These are phyloP conservation scores for Friedmanniomyces simplex DNA, from an alignment of 495 filamentous ascomycete species.

Conservation along the genomic window DNA sequence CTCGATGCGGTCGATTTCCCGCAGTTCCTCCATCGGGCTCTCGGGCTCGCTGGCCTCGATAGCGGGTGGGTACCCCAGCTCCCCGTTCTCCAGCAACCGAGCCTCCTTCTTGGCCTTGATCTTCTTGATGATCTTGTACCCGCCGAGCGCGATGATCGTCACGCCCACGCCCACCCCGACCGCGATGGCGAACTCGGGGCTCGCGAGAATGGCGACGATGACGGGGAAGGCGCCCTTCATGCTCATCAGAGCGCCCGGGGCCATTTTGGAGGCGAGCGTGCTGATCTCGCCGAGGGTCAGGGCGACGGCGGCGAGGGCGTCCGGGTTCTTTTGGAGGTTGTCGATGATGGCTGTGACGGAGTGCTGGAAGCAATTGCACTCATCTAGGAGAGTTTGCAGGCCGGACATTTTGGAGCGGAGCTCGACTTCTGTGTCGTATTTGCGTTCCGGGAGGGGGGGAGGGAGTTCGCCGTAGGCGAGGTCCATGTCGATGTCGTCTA, in stretches of 20 bases:
- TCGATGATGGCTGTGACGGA: constrained; percentile 72
- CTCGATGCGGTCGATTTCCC: constrained; percentile 56
- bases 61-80: neutral
- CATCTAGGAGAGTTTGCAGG: constrained; percentile 64
- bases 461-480: constrained; percentile 72
- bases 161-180: constrained; percentile 80
- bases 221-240: constrained; percentile 72
- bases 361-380: constrained; percentile 79
- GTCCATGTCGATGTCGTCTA: constrained; percentile 69
- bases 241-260: constrained; percentile 60
- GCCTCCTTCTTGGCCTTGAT: constrained; percentile 46
- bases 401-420: constrained; percentile 54
- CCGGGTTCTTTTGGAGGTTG: constrained; percentile 81
- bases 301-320: constrained; percentile 89
- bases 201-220: constrained; percentile 75
- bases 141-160: constrained; percentile 87
- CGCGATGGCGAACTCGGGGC: constrained; percentile 87
- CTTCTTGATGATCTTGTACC: constrained; percentile 92
- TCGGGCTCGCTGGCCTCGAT: constrained; percentile 38
- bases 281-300: constrained; percentile 87
- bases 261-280: constrained; percentile 70
- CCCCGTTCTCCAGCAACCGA: constrained; percentile 45
- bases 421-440: constrained; percentile 43
- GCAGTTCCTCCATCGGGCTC: constrained; percentile 31
- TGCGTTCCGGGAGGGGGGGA: constrained; percentile 36